These are phyloP conservation scores for Puccinia sorghi DNA, from an alignment of 1,284 basidiomycete species.

Conservation along the genomic window DNA sequence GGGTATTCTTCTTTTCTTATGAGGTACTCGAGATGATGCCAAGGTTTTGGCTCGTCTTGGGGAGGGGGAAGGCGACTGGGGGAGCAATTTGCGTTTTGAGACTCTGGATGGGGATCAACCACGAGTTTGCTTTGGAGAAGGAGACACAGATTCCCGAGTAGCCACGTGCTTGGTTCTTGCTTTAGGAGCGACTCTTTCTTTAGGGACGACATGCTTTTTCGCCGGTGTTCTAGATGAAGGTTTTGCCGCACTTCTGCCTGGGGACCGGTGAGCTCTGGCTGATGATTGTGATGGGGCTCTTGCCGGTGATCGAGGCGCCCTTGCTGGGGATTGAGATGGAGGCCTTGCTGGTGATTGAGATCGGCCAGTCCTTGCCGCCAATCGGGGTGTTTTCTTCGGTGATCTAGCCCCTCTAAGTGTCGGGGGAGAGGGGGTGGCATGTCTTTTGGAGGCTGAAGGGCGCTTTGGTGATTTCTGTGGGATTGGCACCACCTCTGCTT, in stretches of 20 bases:
- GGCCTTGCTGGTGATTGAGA: not conserved
- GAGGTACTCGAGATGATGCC: not conserved
- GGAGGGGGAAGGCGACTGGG: not conserved
- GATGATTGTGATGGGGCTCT: not conserved
- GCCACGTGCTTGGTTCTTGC: not conserved
- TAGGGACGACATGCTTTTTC: not conserved
- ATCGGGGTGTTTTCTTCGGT: not conserved
- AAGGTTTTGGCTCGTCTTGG: not conserved
- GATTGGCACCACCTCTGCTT: not conserved
- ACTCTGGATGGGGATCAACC: conserved; percentile 2
- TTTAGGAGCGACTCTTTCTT: no score
- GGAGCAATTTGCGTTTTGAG: not conserved
- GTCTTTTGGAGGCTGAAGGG: not conserved
- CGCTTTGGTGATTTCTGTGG: not conserved
- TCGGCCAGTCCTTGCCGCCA: not conserved
- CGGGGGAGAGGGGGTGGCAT: not conserved
- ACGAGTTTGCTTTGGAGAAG: conserved; percentile 9
- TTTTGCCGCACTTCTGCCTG: not conserved
- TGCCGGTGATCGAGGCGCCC: not conserved
- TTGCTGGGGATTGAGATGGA: not conserved
- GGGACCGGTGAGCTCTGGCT: not conserved
- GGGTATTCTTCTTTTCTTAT: not conserved
- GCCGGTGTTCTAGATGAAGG: not conserved
- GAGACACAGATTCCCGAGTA: not conserved
- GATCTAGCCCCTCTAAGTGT: not conserved